Evolutionary conservation across 441 rosid species (phyloP).

Genomic region (Oxalis stricta): DNA sequence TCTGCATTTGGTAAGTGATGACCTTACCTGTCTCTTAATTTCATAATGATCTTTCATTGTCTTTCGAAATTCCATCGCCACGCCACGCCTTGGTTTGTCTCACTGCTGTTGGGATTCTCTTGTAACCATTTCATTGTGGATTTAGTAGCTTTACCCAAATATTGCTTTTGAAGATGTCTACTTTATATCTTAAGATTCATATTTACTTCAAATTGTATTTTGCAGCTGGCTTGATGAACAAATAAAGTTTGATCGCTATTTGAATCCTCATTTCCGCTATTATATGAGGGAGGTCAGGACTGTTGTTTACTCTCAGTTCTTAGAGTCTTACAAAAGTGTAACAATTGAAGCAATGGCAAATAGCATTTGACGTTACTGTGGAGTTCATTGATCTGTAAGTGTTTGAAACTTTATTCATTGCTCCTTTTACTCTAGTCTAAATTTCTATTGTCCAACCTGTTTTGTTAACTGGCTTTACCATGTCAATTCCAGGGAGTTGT

Average conservation of each 20-base stretch:
- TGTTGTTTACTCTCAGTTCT: constrained; percentile 83
- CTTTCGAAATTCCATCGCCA: neutral
- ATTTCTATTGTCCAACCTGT: neutral
- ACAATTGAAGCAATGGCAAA: constrained; percentile 96
- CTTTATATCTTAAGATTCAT: constrained; percentile 1
- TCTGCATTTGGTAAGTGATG: constrained; percentile 70
- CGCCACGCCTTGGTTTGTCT: neutral
- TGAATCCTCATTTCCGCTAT: constrained; percentile 92
- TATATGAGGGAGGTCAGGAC: constrained; percentile 98
- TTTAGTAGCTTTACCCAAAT: neutral
- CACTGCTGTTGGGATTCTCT: neutral
- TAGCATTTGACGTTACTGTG: constrained; percentile 85
- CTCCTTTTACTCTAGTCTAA: neutral
- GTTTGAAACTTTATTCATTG: constrained; percentile 1
- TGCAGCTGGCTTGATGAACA: constrained; percentile 89
- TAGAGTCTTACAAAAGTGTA: constrained; percentile 93
- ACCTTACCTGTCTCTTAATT: neutral
- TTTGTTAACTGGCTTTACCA: neutral
- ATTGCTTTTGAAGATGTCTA: neutral
- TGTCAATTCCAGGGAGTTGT: constrained; percentile 60
- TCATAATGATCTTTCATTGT: neutral
- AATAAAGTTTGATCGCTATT: constrained; percentile 78
- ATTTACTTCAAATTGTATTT: constrained; percentile 10
- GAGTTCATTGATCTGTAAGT: constrained; percentile 94
- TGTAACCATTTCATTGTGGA: neutral